These are phyloP conservation scores for Coniella lustricola DNA, from an alignment of 2,329 filamentous ascomycete species.

Conservation along the genomic window DNA sequence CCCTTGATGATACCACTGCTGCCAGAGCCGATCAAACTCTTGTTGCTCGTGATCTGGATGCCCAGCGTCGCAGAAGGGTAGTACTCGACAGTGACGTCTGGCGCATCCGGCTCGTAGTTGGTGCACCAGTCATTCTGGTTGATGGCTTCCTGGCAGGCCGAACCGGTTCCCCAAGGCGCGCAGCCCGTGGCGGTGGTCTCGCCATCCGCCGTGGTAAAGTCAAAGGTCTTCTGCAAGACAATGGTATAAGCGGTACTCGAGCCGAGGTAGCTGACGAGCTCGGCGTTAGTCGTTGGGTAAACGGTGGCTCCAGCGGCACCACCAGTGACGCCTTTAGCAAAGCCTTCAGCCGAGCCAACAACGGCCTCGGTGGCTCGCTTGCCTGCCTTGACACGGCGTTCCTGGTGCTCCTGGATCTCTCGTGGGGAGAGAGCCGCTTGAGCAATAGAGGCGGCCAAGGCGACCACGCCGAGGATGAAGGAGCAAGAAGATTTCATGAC, in stretches of 20 bases:
- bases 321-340: constrained; percentile 48
- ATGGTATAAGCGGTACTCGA: constrained; percentile 27
- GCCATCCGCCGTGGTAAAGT: constrained; percentile 50
- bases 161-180: constrained; percentile 48
- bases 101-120: constrained; percentile 48
- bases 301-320: constrained; percentile 48
- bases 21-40: constrained; percentile 49
- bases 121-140: constrained; percentile 52
- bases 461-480: not conserved
- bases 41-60: constrained; percentile 51
- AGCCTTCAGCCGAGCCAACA: constrained; percentile 33
- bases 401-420: not conserved
- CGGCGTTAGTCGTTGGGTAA: constrained; percentile 43
- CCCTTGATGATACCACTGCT: constrained; percentile 48
- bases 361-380: constrained; percentile 20
- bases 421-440: constrained; percentile 2
- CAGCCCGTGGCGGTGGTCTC: constrained; percentile 46
- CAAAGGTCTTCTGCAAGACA: constrained; percentile 48
- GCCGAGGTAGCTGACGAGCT: constrained; percentile 40
- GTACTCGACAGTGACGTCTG: constrained; percentile 37
- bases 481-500: constrained; percentile 1
- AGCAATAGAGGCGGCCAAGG: constrained; percentile 1
- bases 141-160: constrained; percentile 52
- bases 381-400: constrained; percentile 3
- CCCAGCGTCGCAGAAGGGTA: constrained; percentile 44